Conservation (phyloP, 2,329 filamentous ascomycete species). For the Colletotrichum godetiae region DNA sequence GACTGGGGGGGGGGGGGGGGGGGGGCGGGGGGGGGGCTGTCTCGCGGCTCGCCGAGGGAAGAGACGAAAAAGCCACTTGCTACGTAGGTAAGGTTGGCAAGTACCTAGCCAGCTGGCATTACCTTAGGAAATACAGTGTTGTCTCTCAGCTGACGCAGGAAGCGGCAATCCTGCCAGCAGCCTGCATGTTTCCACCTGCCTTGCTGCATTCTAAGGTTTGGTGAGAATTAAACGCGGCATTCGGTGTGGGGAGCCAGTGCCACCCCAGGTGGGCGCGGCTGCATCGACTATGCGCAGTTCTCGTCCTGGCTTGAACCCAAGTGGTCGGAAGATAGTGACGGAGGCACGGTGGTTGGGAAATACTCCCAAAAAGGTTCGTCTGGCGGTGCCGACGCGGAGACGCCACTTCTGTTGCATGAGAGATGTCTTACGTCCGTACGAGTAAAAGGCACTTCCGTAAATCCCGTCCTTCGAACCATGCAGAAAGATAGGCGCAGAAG, state of each 20-base stretch:
- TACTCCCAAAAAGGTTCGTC: background rate
- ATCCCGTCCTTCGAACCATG: constrained; percentile 7
- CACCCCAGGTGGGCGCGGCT: background rate
- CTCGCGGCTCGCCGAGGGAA: background rate
- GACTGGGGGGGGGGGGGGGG: background rate
- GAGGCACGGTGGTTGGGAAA: constrained; percentile 4
- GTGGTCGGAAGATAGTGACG: background rate
- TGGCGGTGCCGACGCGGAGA: background rate
- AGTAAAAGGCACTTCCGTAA: background rate
- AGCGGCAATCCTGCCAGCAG: background rate
- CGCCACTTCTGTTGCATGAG: background rate
- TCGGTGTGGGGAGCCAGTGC: background rate
- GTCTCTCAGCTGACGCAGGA: constrained; percentile 7
- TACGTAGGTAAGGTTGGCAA: too few relatives aligned
- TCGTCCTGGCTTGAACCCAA: background rate
- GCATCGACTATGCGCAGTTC: background rate
- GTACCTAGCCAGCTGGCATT: constrained; percentile 17
- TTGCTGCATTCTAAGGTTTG: background rate
- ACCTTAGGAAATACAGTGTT: background rate
- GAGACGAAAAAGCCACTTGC: background rate
- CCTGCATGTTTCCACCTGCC: background rate
- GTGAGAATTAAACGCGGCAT: background rate
- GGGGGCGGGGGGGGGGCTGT: too few relatives aligned
- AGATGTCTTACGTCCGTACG: background rate
- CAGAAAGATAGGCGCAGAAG: background rate